Conservation (phyloP, 805 yeast genomes). For the Kuraishia piskuri region DNA sequence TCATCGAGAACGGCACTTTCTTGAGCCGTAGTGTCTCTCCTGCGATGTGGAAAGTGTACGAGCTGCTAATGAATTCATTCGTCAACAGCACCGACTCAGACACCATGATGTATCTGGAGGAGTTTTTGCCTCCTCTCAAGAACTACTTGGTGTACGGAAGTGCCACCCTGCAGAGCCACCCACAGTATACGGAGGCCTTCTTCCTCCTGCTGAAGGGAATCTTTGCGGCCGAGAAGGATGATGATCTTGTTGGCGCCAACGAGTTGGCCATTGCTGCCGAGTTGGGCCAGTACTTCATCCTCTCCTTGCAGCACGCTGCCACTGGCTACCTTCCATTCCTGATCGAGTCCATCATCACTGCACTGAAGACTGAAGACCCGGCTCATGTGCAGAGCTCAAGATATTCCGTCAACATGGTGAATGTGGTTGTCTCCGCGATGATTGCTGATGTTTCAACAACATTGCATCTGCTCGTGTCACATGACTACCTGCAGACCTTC, state of each 20-base stretch:
- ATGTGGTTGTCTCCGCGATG: conserved; percentile 57
- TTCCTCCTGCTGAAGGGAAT: conserved; percentile 40
- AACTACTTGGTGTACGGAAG: conserved; percentile 58
- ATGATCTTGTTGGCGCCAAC: conserved; percentile 42
- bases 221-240: conserved; percentile 23
- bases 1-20: conserved; percentile 70
- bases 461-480: conserved; percentile 38
- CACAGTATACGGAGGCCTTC: conserved; percentile 38
- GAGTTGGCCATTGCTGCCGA: conserved; percentile 56
- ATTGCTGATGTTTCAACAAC: conserved; percentile 52
- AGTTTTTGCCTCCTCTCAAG: conserved; percentile 62
- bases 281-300: conserved; percentile 53
- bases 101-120: conserved; percentile 66
- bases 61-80: conserved; percentile 29
- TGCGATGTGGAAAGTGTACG: conserved; percentile 67
- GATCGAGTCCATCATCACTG: conserved; percentile 32
- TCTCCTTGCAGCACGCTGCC: conserved; percentile 44
- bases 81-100: conserved; percentile 26
- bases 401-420: conserved; percentile 42
- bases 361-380: conserved; percentile 24
- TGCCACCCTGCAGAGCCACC: conserved; percentile 37
- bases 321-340: conserved; percentile 36
- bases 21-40: conserved; percentile 54
- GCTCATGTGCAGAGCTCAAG: conserved; percentile 14
- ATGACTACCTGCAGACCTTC: conserved; percentile 36